Conservation (phyloP, 2,329 filamentous ascomycete genomes). For the Gaeumannomyces sp. region DNA sequence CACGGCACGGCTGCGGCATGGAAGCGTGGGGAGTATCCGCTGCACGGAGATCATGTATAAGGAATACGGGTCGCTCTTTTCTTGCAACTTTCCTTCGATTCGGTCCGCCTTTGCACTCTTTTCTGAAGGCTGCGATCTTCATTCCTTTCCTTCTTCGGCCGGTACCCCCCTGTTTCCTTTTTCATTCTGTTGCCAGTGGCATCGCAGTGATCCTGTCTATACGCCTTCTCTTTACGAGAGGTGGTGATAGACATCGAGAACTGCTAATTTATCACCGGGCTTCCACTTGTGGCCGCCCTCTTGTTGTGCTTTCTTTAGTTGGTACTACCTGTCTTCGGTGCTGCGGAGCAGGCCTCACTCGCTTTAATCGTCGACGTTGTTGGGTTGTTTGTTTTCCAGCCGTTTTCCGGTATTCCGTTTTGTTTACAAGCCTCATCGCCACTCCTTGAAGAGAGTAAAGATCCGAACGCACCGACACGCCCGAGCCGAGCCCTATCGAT, state of each 20-base stretch:
- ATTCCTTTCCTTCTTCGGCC: constrained; percentile 6
- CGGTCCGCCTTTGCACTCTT: not conserved
- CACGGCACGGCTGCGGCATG: not conserved
- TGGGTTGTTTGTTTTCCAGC: not conserved
- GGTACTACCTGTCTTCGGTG: not conserved
- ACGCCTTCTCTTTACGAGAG: too few relatives aligned
- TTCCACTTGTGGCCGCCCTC: too few relatives aligned
- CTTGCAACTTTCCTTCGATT: not conserved
- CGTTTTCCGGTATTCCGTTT: not conserved
- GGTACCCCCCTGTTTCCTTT: constrained; percentile 3
- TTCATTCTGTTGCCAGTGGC: not conserved
- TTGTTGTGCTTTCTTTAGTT: too few relatives aligned
- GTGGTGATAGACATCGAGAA: too few relatives aligned
- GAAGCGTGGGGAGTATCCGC: not conserved
- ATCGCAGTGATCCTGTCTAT: too few relatives aligned
- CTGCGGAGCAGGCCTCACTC: constrained; percentile 6
- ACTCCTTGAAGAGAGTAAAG: too few relatives aligned
- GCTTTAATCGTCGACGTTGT: not conserved
- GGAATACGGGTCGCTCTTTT: not conserved
- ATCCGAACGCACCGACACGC: too few relatives aligned
- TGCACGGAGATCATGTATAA: constrained; percentile 6
- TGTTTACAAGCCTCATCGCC: not conserved
- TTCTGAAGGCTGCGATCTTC: constrained; percentile 1
- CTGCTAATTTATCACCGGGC: too few relatives aligned
- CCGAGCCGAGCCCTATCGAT: too few relatives aligned